Evolutionary conservation across 2,329 filamentous ascomycete species (phyloP).

Genomic region (Kalmusia sp.): DNA sequence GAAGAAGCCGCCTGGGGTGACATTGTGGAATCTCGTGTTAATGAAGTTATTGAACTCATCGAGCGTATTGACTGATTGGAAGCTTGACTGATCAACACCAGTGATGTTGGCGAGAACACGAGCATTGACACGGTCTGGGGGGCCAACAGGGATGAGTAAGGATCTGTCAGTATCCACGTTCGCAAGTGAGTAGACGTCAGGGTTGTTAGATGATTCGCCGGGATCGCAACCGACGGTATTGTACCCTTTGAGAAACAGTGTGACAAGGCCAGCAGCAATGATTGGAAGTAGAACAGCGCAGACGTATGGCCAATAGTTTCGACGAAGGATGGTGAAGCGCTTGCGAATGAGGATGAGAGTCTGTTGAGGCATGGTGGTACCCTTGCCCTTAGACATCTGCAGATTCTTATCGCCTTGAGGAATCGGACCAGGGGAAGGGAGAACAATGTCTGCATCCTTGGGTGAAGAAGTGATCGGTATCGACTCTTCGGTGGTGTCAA

Average conservation of each 20-base stretch:
- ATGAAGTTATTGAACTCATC: constrained; percentile 74
- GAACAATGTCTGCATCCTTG: constrained; percentile 27
- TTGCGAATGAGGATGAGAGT: constrained; percentile 78
- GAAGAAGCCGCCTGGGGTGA: constrained; percentile 83
- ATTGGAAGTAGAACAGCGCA: constrained; percentile 80
- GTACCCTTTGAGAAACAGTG: constrained; percentile 72
- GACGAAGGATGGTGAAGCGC: constrained; percentile 75
- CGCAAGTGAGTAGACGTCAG: constrained; percentile 36
- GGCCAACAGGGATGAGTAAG: constrained; percentile 51
- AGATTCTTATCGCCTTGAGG: constrained; percentile 38
- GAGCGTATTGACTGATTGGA: constrained; percentile 68
- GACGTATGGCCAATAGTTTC: constrained; percentile 78
- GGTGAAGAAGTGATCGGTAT: constrained; percentile 18
- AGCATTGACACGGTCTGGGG: constrained; percentile 40
- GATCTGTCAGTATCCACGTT: constrained; percentile 22
- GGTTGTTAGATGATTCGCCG: constrained; percentile 41
- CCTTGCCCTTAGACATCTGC: constrained; percentile 70
- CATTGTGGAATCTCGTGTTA: constrained; percentile 65
- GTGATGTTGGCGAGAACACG: constrained; percentile 36
- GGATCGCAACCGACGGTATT: constrained; percentile 57
- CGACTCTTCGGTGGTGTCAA: constrained; percentile 32
- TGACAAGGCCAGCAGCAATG: constrained; percentile 78
- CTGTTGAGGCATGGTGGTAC: constrained; percentile 74
- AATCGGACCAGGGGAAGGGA: constrained; percentile 32
- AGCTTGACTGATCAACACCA: constrained; percentile 30